Evolutionary conservation across 1,139 yeast genomes (phyloP).

Genomic region (Hemisphaericaspora xylanilytica): DNA sequence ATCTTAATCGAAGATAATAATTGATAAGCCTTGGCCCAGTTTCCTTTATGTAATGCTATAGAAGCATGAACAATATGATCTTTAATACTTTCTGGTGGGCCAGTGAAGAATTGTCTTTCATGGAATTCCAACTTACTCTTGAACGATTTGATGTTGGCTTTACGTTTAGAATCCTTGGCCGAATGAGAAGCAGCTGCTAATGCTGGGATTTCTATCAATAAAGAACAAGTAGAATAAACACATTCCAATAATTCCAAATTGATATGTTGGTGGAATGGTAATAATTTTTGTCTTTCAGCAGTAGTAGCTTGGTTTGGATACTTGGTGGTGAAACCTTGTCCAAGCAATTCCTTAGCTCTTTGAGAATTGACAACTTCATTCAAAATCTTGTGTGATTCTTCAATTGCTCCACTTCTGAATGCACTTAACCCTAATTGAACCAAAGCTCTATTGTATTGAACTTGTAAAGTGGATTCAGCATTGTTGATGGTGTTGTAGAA

Average conservation of each 20-base stretch:
- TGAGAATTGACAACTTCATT: slow-evolving; percentile 87
- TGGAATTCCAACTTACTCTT: slow-evolving; percentile 90
- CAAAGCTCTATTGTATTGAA: slow-evolving; percentile 89
- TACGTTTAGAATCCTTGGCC: slow-evolving; percentile 49
- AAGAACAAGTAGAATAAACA: slow-evolving; percentile 85
- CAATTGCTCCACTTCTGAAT: slow-evolving; percentile 83
- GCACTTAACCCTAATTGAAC: slow-evolving; percentile 97
- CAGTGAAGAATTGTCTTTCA: slow-evolving; percentile 92
- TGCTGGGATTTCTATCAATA: slow-evolving; percentile 88
- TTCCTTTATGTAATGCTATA: slow-evolving; percentile 81
- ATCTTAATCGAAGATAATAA: slow-evolving; percentile 76
- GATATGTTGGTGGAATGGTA: slow-evolving; percentile 98
- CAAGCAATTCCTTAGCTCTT: slow-evolving; percentile 87
- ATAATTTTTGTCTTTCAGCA: slow-evolving; percentile 75
- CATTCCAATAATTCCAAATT: slow-evolving; percentile 93
- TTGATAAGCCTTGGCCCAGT: slow-evolving; percentile 78
- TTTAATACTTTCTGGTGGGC: slow-evolving; percentile 96
- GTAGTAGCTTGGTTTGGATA: slow-evolving; percentile 54
- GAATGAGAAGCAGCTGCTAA: slow-evolving; percentile 53
- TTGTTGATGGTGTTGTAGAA: slow-evolving; percentile 78
- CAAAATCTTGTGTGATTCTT: slow-evolving; percentile 83
- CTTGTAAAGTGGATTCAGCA: slow-evolving; percentile 84
- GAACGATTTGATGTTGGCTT: slow-evolving; percentile 76
- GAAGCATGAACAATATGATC: slow-evolving; percentile 95
- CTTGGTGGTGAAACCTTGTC: slow-evolving; percentile 84